A percentile compares a stretch with the other conserved stretches of the same genome.
phyloP scores from a whole-genome alignment of 1,139 yeast genomes.

The Magnusiomyces starmeri region DNA sequence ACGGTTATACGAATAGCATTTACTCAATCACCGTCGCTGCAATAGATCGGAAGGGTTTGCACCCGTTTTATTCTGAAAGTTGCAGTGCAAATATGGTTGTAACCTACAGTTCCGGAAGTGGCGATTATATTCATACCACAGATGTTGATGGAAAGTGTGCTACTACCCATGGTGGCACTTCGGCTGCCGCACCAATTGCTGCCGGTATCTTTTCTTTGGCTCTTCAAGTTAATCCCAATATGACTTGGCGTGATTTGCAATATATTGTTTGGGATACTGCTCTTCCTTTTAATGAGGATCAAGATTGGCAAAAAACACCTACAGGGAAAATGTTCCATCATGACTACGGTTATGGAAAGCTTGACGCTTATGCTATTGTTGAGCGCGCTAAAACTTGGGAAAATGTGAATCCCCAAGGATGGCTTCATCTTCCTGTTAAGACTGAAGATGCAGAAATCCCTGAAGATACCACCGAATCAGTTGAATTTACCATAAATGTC shows the following conservation, averaged over 20 bases:
- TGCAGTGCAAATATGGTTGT: constrained; percentile 97
- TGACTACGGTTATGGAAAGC: constrained; percentile 85
- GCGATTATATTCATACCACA: constrained; percentile 86
- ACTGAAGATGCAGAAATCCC: constrained; percentile 30
- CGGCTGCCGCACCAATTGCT: constrained; percentile 98
- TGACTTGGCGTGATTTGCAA: constrained; percentile 96
- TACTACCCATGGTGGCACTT: constrained; percentile 84
- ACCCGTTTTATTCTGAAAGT: constrained; percentile 84
- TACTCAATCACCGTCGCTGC: constrained; percentile 95
- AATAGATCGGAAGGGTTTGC: constrained; percentile 74
- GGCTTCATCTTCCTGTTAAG: constrained; percentile 52
- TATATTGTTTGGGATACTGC: constrained; percentile 71
- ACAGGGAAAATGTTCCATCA: constrained; percentile 69
- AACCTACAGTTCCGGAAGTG: constrained; percentile 87
- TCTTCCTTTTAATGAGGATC: constrained; percentile 58
- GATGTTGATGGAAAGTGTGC: constrained; percentile 70
- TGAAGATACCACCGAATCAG: constrained; percentile 25
- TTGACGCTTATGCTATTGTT: constrained; percentile 76
- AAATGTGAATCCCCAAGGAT: constrained; percentile 83
- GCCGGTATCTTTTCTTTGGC: constrained; percentile 88
- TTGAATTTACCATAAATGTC: constrained; percentile 44
- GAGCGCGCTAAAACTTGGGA: constrained; percentile 71
- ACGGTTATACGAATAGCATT: constrained; percentile 94
- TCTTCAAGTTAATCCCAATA: constrained; percentile 69
- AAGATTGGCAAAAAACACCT: constrained; percentile 55